Evolutionary conservation across 371 early-diverging fungal genomes (phyloP).

Genomic region (Mucor indicus): DNA sequence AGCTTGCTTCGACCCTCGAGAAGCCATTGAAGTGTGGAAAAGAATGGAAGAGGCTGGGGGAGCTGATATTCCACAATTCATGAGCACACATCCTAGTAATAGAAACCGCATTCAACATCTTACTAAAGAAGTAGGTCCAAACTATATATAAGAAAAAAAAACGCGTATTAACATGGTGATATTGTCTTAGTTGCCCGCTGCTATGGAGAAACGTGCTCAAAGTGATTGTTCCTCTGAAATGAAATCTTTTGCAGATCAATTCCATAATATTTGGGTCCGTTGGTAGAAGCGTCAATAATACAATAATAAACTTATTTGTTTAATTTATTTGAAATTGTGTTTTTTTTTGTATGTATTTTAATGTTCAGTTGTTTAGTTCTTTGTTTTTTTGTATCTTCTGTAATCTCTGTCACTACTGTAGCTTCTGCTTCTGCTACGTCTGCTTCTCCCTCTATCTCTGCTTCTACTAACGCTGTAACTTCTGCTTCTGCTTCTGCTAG

Average conservation of each 20-base stretch:
- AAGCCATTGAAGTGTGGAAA: constrained; percentile 69
- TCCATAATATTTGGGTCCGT: constrained; percentile 27
- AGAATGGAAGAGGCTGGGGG: constrained; percentile 44
- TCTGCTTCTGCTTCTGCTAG: neutral
- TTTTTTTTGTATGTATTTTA: too few species aligned
- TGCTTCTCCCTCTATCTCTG: neutral
- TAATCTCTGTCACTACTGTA: too few species aligned
- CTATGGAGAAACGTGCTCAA: constrained; percentile 26
- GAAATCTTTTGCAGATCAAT: constrained; percentile 27
- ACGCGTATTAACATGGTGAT: neutral
- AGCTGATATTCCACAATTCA: constrained; percentile 54
- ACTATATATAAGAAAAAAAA: too few species aligned
- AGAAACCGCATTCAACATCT: constrained; percentile 70
- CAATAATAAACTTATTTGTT: neutral
- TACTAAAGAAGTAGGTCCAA: constrained; percentile 48
- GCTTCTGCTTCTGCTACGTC: neutral
- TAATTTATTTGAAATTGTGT: too few species aligned
- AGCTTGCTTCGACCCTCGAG: constrained; percentile 89
- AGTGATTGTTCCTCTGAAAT: constrained; percentile 43
- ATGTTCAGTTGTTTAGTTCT: too few species aligned
- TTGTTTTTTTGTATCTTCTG: too few species aligned
- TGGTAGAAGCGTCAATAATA: constrained; percentile 22
- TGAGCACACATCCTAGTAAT: constrained; percentile 87
- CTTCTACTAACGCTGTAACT: neutral
- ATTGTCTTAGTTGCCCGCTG: constrained; percentile 29